phyloP scores from a whole-genome alignment of 768 basidiomycete genomes.

The Trametes cinnabarina region DNA sequence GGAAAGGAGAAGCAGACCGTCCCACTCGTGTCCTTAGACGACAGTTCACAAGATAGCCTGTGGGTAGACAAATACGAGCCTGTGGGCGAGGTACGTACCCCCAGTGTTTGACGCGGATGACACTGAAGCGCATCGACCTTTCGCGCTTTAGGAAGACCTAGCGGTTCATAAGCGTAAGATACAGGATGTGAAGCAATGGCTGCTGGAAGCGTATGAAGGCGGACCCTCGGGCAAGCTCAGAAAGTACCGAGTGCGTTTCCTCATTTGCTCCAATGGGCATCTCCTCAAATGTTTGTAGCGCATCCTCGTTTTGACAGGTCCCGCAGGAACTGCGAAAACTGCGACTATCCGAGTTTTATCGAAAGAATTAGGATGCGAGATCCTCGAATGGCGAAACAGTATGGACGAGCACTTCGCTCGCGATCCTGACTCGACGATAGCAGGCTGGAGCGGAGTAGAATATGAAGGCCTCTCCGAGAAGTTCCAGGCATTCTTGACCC shows the following conservation, averaged over 20 bases:
- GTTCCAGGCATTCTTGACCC: constrained; percentile 72
- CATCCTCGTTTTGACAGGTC: constrained; percentile 82
- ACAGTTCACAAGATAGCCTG: constrained; percentile 12
- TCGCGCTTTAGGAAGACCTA: constrained; percentile 53
- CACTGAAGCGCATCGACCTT: neutral
- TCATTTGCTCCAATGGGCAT: neutral
- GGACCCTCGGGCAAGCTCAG: constrained; percentile 59
- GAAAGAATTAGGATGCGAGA: constrained; percentile 69
- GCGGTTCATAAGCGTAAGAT: constrained; percentile 81
- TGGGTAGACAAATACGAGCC: constrained; percentile 39
- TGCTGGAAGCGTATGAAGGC: constrained; percentile 68
- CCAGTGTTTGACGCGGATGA: neutral
- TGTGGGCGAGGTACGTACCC: constrained; percentile 23
- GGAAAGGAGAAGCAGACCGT: constrained; percentile 26
- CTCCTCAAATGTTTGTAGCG: constrained; percentile 44
- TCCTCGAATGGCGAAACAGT: constrained; percentile 83
- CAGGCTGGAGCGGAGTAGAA: constrained; percentile 25
- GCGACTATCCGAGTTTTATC: constrained; percentile 77
- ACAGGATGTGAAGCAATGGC: constrained; percentile 73
- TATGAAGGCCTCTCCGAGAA: constrained; percentile 58
- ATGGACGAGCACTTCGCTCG: constrained; percentile 46
- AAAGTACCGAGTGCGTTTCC: constrained; percentile 67
- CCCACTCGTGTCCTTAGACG: neutral
- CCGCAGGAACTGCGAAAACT: constrained; percentile 90
- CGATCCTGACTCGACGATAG: neutral